Evolutionary conservation across 371 early-diverging fungal genomes (phyloP), one percentile per base, ranked within the genome.

Genomic region (Mortierella sp.): DNA sequence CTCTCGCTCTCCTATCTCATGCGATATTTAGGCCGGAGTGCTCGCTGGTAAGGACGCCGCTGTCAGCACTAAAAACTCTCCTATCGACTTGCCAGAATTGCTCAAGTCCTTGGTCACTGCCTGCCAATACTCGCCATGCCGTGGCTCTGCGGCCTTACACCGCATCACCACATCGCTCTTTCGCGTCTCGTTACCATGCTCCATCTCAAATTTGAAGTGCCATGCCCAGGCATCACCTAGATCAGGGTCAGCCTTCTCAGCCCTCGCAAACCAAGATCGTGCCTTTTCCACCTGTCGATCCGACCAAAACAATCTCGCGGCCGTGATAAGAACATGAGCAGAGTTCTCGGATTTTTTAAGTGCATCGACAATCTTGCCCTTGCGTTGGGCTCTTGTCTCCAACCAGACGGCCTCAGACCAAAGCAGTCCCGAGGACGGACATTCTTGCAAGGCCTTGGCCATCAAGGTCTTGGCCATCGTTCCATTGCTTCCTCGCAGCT

Each of bases 221-320:
- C 96, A 98, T 11, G 96, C 98, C 95, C 96, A 98, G 1, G 94
- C 88, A 80, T 98, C 99, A 4, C 98, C 99, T 14, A 90, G 84
- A 75, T 98, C 96, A 7, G 94, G 87, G 70, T 97, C 94, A 4
- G 90, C 91, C 62, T 90, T 91, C 21, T 90, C 85, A 0, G 98
- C 95, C 37, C 95, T 86, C 64, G 84, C 84, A 80, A 98, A 97
- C 98, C 98, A 98, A 30, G 85, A 88, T 25, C 98, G 81, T 4
- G 98, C 98, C 84, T 96, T 97, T 57, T 96, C 98, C 15, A 93
- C 81, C 69, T 96, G 96, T 25, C 97, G 87, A 77, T 98, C 98
- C 0, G 88, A 80, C 97, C 96, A 95, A 72, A 98, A 98, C 57
- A 98, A 80, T 9, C 97, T 84, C 1, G 98, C 98, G 3, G 98